Base-by-base conservation (phyloP, 805 yeast species). In the Schizosaccharomyces osmophilus region DNA sequence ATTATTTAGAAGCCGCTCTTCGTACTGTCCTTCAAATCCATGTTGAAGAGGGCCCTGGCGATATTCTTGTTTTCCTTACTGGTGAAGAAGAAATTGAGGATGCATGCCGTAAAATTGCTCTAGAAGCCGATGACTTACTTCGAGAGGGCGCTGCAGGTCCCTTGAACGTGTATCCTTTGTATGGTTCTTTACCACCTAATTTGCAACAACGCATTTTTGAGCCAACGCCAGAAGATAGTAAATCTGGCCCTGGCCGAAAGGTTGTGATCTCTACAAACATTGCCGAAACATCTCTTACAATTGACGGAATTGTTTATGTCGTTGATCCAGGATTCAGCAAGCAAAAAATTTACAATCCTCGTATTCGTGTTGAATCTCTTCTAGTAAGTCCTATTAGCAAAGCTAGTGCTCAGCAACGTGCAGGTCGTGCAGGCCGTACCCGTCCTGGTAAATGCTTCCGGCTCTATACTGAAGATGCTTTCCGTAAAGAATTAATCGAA, bases 401-500 rank as follows among this genome's bases (percentile, higher is more conserved):
- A 73, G 98, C 98, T 0, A 83, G 94, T 59, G 95, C 98, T 0
- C 96, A 90, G 73, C 98, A 90, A 73, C 82, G 98, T 73, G 97
- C 97, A 43, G 98, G 98, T 79, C 86, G 98, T 79, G 98, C 98
- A 62, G 98, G 98, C 75, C 90, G 98, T 81, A 90, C 97, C 5
- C 81, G 95, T 69, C 96, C 97, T 17, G 98, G 98, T 70, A 90
- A 93, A 72, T 90, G 97, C 73, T 90, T 90, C 79, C 79, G 98
- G 69, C 77, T 90, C 62, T 90, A 90, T 74, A 93, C 98, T 0
- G 97, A 93, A 71, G 97, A 88, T 68, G 97, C 97, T 1, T 90
- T 87, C 77, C 82, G 87, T 69, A 85, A 86, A 70, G 97, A 93
- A 71, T 77, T 90, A 68, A 85, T 87, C 64, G 96, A 90, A 69